Evolutionary conservation across 2,329 filamentous ascomycete genomes (phyloP), one percentile per base, ranked within the genome.

Genomic region (Cercospora sp.): DNA sequence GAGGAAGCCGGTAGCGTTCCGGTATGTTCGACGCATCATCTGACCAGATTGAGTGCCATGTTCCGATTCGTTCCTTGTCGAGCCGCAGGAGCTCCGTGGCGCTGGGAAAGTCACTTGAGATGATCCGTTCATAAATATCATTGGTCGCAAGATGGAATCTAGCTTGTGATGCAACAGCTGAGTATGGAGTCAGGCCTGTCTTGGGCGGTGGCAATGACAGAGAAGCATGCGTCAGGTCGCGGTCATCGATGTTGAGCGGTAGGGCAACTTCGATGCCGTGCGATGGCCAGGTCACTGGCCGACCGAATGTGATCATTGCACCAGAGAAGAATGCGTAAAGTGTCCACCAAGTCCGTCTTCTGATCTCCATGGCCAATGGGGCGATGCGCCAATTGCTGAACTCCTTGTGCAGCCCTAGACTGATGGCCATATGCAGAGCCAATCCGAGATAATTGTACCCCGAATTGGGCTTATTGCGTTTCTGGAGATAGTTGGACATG

Each of bases 391-490:
- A 83, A 9, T 80, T 79, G 16, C 79, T 80, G 65, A 85, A 83
- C 67, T 84, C 83, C 67, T 83, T 83, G 68, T 85, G 83, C n/a
- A 85, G 76, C 1, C 83, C 83, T 13, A 85, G 73, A 39, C 82
- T 82, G 77, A 84, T 82, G 1, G 83, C 82, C 80, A 84, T 83
- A 57, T 82, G 76, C 23, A 83, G 77, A n/a, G 82, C 82, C 16
- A 85, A 71, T 1, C 83, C 83, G 7, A 83, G 73, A 68, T 83
- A 83, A 60, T 83, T 84, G 76, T 82, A 85, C 8, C 82, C 83
- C 7, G 79, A 82, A 69, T 85, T 85, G 2, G 83, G 83, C 67
- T 83, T 84, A 72, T 84, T 82, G 30, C 82, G 78, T 71, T 85
- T 85, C 70, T 85, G 83, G 0, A 82, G 77, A 67, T 83, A 84